Conservation (phyloP, 495 filamentous ascomycete species). For the Aspergillus diversus region DNA sequence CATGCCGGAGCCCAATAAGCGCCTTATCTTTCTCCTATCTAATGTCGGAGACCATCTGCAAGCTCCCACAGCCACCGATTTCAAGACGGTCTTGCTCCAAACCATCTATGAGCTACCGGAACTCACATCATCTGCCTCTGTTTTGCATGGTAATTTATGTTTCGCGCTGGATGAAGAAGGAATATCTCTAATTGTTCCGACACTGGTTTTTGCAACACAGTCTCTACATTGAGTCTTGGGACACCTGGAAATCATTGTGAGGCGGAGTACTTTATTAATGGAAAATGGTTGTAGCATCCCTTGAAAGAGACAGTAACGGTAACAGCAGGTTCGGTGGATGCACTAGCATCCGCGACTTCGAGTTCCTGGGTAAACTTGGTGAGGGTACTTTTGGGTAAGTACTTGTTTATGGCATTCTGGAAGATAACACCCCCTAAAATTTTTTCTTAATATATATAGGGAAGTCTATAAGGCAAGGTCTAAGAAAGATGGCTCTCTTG, state of each 20-base stretch:
- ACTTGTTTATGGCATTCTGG: background rate
- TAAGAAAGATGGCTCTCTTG: constrained; percentile 67
- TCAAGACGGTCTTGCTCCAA: too few species aligned
- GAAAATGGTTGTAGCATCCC: constrained; percentile 40
- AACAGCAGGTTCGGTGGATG: constrained; percentile 72
- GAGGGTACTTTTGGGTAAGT: constrained; percentile 95
- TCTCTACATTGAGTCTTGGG: background rate
- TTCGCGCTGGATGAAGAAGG: too few species aligned
- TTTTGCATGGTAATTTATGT: too few species aligned
- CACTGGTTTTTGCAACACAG: too few species aligned
- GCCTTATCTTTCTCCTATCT: too few species aligned
- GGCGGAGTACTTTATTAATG: background rate
- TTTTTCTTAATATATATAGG: constrained; percentile 39
- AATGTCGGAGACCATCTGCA: too few species aligned
- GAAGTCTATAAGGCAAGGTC: constrained; percentile 91
- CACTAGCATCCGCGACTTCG: constrained; percentile 85
- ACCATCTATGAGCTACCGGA: too few species aligned
- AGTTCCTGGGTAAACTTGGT: constrained; percentile 87
- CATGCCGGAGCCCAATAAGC: too few species aligned
- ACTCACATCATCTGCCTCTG: too few species aligned
- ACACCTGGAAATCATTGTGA: background rate
- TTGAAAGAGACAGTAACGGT: constrained; percentile 43
- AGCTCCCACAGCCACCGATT: too few species aligned
- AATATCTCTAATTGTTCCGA: too few species aligned
- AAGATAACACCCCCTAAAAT: background rate